Evolutionary conservation across 78 protist species (phyloP), one percentile per base, ranked within the genome.

Genomic region (Dictyostelium citrinum): DNA sequence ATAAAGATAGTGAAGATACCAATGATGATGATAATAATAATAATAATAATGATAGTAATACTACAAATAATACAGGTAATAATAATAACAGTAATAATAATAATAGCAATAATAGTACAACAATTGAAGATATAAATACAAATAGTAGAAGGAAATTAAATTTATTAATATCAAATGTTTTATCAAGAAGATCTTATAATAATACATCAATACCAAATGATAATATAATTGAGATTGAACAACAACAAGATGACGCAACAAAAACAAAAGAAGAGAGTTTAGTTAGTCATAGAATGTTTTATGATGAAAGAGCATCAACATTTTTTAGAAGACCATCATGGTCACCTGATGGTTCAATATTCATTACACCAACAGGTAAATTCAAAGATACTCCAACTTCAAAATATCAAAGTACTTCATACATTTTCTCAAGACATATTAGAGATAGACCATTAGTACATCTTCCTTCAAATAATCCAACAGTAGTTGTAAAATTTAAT

Each of bases 301-400:
- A 88, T 67, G 93, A 88, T 78, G 93, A 88, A 78, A 61, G 85
- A 74, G 82, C 72, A 51, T 68, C 93, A 43, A 61, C 93, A 41
- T 88, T 88, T 49, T 88, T 88, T 33, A 88, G 93, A 78, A 76
- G 93, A 88, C 86, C 93, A 29, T n/a, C 51, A 17, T 88, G 93
- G 93, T 88, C 93, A 29, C 93, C 93, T 2, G 93, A 88, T 79
- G 93, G 93, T 27, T 88, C 81, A 67, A 29, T 88, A 31, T 88
- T 88, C n/a, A 78, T 88, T n/a, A 79, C 85, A 68, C 84, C 93
- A 43, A 88, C 93, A 5, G 93, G 93, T 27, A 58, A 88, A 78
- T 88, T 88, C 39, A 88, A 79, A 78, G 49, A 72, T 11, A 14
- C 29, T 4, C 61, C 85, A 41, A 78, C 58, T 20, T 29, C 72